Base-by-base conservation (phyloP, 345 rosid genomes). In the Stellera chamaejasme region DNA sequence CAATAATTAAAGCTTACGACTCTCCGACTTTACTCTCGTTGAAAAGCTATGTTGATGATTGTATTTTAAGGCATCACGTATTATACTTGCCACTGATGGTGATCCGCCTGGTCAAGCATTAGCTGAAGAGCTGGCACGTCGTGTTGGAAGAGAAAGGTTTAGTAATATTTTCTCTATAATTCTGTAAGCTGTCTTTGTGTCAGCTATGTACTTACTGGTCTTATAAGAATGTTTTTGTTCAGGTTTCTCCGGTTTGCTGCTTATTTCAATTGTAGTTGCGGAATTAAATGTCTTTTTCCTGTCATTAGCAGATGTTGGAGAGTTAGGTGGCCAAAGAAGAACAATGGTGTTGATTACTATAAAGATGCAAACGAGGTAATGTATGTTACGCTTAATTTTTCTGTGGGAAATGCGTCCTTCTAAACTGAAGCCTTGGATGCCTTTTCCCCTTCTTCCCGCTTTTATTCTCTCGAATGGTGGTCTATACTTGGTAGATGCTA, bases 361-460 rank as follows among this genome's bases (percentile, higher is more conserved):
- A 92, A 92, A 76, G 98, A 92, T 74, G 98, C 98, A 58, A 92
- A 91, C 66, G 98, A 91, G 95, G 98, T 91, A 49, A 66, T 75
- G 54, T 54, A 5, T 60, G 27, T 19, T 52, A 3, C 53, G 2
- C 16, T 19, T 61, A 27, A 41, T 9, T 19, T 27, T 45, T 10
- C 27, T 19, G 23, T 19, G 42, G 23, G 23, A 19, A 19, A 19
- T 19, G 23, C 23, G 0, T 19, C 23, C 23, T 19, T 19, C 23
- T 19, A 19, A 19, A 19, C 23, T 19, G 23, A 19, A 19, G 23
- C 23, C 23, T 19, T 19, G 23, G 23, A 19, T 19, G 23, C 23
- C 23, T 19, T 19, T 19, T 19, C 23, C 23, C 23, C 23, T 19
- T 19, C 23, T 19, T 19, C 23, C 23, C 23, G 1, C 23, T 19